These are phyloP conservation scores for Singerocomus rubriflavus DNA, from an alignment of 1,284 basidiomycete genomes.

Conservation along the genomic window DNA sequence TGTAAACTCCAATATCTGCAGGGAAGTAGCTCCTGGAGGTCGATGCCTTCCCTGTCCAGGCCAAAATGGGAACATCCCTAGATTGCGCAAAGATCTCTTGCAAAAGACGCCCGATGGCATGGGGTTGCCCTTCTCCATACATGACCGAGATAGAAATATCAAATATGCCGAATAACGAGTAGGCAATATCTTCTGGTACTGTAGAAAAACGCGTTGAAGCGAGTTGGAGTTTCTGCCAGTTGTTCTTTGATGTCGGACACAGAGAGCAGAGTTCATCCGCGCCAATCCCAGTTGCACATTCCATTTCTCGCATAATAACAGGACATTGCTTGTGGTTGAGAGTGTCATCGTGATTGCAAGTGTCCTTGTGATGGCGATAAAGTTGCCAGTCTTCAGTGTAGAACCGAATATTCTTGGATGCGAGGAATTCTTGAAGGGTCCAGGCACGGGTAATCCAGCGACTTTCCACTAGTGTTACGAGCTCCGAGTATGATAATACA, in stretches of 20 bases:
- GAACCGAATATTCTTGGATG: conserved; percentile 19
- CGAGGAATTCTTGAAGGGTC: conserved; percentile 29
- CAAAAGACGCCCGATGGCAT: conserved; percentile 20
- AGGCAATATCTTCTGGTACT: conserved; percentile 19
- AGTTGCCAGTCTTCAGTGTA: conserved; percentile 23
- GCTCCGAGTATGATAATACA: conserved; percentile 13
- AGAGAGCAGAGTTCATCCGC: conserved; percentile 9
- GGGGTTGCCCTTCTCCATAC: conserved; percentile 22
- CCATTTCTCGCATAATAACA: conserved; percentile 20
- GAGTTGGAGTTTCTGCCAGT: conserved; percentile 20
- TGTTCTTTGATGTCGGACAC: conserved; percentile 18
- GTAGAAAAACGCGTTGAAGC: conserved; percentile 19
- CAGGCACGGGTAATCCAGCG: conserved; percentile 25
- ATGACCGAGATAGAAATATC: conserved; percentile 16
- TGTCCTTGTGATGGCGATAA: conserved; percentile 8
- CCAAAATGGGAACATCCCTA: conserved; percentile 13
- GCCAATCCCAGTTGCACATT: conserved; percentile 13
- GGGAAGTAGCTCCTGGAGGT: conserved; percentile 25
- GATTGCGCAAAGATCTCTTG: conserved; percentile 20
- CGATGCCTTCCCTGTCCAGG: conserved; percentile 21
- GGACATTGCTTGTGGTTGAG: conserved; percentile 21
- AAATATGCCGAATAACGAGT: conserved; percentile 24
- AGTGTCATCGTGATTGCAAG: too few species aligned
- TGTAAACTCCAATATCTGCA: conserved; percentile 19
- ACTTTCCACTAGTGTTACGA: conserved; percentile 6